These are phyloP conservation scores for Phaeosphaeriaceae sp. DNA, from an alignment of 2,329 filamentous ascomycete species.

Conservation along the genomic window DNA sequence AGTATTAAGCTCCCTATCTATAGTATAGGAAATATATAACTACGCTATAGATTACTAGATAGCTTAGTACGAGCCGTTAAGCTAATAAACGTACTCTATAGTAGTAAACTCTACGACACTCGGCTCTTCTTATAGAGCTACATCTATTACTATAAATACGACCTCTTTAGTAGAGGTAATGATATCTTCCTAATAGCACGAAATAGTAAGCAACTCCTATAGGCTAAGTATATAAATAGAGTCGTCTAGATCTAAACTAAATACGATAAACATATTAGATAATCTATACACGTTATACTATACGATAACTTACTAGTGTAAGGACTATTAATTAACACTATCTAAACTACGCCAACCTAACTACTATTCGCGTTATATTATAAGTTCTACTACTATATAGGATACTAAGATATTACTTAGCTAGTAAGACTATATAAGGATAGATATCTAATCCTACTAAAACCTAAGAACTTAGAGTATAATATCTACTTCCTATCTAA, in stretches of 20 bases:
- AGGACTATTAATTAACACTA: too few relatives aligned
- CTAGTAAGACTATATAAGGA: neutral
- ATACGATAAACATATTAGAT: too few relatives aligned
- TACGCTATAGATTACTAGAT: constrained; percentile 6
- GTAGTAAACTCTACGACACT: constrained; percentile 9
- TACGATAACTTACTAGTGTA: too few relatives aligned
- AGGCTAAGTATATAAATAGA: neutral
- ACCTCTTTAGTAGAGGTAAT: neutral
- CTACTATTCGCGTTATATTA: neutral
- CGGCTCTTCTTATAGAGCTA: constrained; percentile 6
- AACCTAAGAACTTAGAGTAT: constrained; percentile 3
- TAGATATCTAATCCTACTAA: constrained; percentile 1
- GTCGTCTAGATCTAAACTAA: constrained; percentile 5
- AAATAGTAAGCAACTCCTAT: neutral
- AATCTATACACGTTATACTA: too few relatives aligned
- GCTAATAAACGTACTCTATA: constrained; percentile 15
- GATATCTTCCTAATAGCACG: constrained; percentile 3
- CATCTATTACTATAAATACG: neutral
- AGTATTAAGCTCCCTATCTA: constrained; percentile 10
- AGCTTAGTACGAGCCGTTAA: constrained; percentile 1
- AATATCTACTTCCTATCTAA: constrained; percentile 2
- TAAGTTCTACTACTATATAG: constrained; percentile 8
- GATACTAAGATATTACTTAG: neutral
- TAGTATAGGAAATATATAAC: constrained; percentile 2
- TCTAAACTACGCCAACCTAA: neutral